Conservation (phyloP, 2,329 filamentous ascomycete species). For the Emmonsiellopsis sp. region DNA sequence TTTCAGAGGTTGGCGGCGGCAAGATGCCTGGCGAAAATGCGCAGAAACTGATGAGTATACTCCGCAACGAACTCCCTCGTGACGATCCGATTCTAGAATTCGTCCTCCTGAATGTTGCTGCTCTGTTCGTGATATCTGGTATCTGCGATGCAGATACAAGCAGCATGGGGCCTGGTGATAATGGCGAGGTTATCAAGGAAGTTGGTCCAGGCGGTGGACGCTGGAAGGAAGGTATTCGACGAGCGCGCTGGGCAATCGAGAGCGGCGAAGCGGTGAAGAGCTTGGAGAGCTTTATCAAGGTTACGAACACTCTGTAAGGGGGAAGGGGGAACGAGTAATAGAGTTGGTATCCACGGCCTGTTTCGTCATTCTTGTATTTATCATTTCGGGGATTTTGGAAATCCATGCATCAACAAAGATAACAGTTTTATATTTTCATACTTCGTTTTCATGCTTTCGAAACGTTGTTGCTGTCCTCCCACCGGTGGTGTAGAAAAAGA, state of each 20-base stretch:
- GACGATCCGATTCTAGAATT: conserved; percentile 87
- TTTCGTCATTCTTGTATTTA: background rate
- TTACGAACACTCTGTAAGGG: conserved; percentile 51
- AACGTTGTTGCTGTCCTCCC: background rate
- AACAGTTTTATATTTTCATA: too few species aligned
- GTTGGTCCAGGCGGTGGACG: conserved; percentile 74
- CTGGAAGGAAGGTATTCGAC: conserved; percentile 90
- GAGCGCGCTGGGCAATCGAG: conserved; percentile 77
- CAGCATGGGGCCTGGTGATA: conserved; percentile 68
- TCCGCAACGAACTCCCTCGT: conserved; percentile 60
- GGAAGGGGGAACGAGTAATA: background rate
- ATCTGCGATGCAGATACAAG: conserved; percentile 76
- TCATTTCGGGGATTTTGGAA: background rate
- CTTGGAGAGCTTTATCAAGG: conserved; percentile 74
- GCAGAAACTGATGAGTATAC: conserved; percentile 65
- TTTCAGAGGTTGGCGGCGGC: conserved; percentile 70
- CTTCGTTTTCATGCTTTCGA: background rate
- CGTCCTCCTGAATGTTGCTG: conserved; percentile 86
- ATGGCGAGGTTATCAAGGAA: conserved; percentile 70
- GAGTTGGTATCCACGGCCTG: background rate
- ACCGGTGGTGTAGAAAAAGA: too few species aligned
- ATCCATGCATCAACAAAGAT: too few species aligned
- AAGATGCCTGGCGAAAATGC: conserved; percentile 84
- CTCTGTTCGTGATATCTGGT: conserved; percentile 74
- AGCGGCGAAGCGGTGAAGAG: conserved; percentile 79